A percentile compares a stretch with the other conserved stretches of the same genome.
Evolutionary conservation across 164 flowering plant genomes (phyloP).

Genomic region (Sextonia rubra): DNA sequence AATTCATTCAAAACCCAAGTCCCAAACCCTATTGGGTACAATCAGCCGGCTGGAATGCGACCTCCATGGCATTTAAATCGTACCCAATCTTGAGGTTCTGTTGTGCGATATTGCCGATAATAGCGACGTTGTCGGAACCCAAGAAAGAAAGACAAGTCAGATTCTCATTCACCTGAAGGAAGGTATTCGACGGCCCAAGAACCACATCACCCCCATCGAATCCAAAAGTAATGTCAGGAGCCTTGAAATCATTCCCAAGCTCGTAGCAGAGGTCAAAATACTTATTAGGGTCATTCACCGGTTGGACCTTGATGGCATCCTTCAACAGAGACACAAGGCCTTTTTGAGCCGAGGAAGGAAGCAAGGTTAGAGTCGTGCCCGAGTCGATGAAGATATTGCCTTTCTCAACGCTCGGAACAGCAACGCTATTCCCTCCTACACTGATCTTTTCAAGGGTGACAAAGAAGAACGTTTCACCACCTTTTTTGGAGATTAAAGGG

Average conservation of each 20-base stretch:
- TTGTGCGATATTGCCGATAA: constrained; percentile 31
- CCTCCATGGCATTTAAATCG: constrained; percentile 19
- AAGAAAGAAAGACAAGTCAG: constrained; percentile 22
- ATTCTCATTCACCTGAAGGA: constrained; percentile 5
- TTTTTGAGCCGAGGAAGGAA: constrained; percentile 16
- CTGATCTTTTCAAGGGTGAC: constrained; percentile 37
- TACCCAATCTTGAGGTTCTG: constrained; percentile 25
- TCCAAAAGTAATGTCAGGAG: constrained; percentile 23
- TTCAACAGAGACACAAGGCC: constrained; percentile 13
- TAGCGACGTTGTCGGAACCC: not conserved
- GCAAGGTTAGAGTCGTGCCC: constrained; percentile 44
- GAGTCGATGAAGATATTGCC: constrained; percentile 65
- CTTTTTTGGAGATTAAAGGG: constrained; percentile 19
- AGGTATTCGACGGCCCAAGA: constrained; percentile 18
- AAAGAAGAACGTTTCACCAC: constrained; percentile 27
- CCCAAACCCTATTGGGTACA: constrained; percentile 16
- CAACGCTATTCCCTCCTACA: constrained; percentile 29
- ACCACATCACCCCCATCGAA: constrained; percentile 34
- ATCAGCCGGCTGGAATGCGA: constrained; percentile 24
- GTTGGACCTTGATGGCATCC: constrained; percentile 2
- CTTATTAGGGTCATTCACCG: not conserved
- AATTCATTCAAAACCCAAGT: not conserved
- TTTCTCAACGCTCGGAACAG: not conserved
- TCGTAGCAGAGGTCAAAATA: constrained; percentile 18
- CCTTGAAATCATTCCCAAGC: not conserved